Base-by-base conservation (phyloP, 306 rosid species). In the Dicorynia guianensis region DNA sequence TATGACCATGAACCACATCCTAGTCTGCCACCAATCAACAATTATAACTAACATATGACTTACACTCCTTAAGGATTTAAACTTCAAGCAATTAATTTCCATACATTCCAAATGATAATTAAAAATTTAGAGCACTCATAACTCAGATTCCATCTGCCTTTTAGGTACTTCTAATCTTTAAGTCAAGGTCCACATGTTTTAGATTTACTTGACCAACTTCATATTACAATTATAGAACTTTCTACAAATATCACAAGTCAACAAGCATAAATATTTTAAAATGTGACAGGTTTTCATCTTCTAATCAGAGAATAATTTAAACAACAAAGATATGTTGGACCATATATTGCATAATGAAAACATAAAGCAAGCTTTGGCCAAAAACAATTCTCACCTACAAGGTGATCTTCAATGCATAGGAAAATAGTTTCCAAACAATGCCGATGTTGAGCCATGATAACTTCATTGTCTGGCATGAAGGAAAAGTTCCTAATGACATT, bases 381-480 rank as follows among this genome's bases (percentile, higher is more conserved):
- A 63, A 58, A 72, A 38, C 40, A 77, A 30, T 52, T 47, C 85
- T 80, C 76, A 92, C 99, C 99, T 63, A 79, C 76, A 15, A 81
- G 15, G 61, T 87, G 89, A 81, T 90, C 93, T 85, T 90, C 99
- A 34, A 96, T 78, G 82, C 98, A 96, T 69, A 90, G 98, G 85
- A 96, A 89, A 44, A 89, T 80, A 30, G 98, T 89, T 86, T 96
- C 98, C 86, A 96, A 73, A 79, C 96, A 90, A 81, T 96, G 99
- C 60, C 98, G 96, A 81, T 90, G 88, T 46, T 81, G 96, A 71
- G 96, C 99, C 99, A 96, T 96, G 81, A 90, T 86, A 62, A 85
- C 83, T 82, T 96, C 99, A 84, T 96, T 96, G 18, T 96, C 99
- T 49, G 97, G 99, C 98, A 96, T 96, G 83, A 96, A 96, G 63